phyloP scores from a whole-genome alignment of 1,284 basidiomycete species.

The Moesziomyces globuligerus region DNA sequence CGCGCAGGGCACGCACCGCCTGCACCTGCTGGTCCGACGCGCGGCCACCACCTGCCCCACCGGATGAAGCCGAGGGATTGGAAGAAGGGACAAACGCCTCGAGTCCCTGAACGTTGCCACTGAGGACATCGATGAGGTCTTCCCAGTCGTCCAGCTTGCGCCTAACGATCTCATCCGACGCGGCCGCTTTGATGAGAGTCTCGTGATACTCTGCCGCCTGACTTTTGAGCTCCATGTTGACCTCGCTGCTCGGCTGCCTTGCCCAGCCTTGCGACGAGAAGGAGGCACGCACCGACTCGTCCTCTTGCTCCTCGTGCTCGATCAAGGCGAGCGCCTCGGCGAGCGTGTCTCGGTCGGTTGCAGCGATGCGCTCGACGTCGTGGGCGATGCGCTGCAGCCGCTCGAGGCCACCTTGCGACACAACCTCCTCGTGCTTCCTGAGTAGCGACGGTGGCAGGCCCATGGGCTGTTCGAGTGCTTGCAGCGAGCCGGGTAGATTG shows the following conservation, averaged over 20 bases:
- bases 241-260: slow-evolving; percentile 72
- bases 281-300: slow-evolving; percentile 73
- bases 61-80: slow-evolving; percentile 14
- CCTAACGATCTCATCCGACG: slow-evolving; percentile 69
- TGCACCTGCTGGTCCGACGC: slow-evolving; percentile 26
- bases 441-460: slow-evolving; percentile 88
- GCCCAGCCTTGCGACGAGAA: slow-evolving; percentile 71
- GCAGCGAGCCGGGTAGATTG: slow-evolving; percentile 84
- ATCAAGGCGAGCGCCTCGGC: slow-evolving; percentile 86
- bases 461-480: slow-evolving; percentile 85
- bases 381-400: slow-evolving; percentile 79
- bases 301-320: slow-evolving; percentile 87
- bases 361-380: slow-evolving; percentile 77
- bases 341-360: slow-evolving; percentile 75
- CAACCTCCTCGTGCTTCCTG: slow-evolving; percentile 85
- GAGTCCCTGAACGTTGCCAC: slow-evolving; percentile 21
- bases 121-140: slow-evolving; percentile 33
- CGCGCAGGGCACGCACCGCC: slow-evolving; percentile 75
- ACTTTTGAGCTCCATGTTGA: slow-evolving; percentile 56
- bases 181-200: slow-evolving; percentile 51
- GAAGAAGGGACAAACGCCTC: slow-evolving; percentile 37
- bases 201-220: slow-evolving; percentile 45
- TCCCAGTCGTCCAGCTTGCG: slow-evolving; percentile 64
- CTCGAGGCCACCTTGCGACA: slow-evolving; percentile 78
- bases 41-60: not conserved